Percentiles rank a stretch among this genome's conserved stretches.
Evolutionary conservation across 345 rosid genomes (phyloP).

Genomic region (Turnera subulata): DNA sequence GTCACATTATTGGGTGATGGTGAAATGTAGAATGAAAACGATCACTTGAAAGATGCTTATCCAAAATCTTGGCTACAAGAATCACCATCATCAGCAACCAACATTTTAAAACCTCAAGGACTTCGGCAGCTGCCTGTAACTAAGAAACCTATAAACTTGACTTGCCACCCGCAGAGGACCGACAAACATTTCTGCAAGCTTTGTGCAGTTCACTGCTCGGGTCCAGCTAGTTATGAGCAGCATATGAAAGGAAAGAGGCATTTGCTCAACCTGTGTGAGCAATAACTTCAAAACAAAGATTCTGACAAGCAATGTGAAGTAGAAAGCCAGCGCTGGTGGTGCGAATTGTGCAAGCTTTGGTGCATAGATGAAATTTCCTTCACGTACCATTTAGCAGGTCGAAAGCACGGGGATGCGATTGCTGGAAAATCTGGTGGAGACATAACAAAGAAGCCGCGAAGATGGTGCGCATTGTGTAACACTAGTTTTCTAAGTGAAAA

Average conservation of each 20-base stretch:
- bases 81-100: too few species aligned
- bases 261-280: conserved; percentile 11
- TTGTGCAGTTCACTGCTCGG: conserved; percentile 21
- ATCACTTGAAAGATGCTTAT: too few species aligned
- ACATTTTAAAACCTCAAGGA: too few species aligned
- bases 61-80: too few species aligned
- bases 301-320: not conserved
- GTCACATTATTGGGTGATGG: too few species aligned
- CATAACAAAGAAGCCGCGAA: too few species aligned
- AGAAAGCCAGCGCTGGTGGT: conserved; percentile 1
- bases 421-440: not conserved
- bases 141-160: too few species aligned
- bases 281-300: conserved; percentile 1
- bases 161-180: too few species aligned
- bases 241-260: conserved; percentile 25
- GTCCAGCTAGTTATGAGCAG: conserved; percentile 14
- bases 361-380: conserved; percentile 16
- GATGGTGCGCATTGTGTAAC: not conserved
- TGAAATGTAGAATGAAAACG: too few species aligned
- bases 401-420: conserved; percentile 13
- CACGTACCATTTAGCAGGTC: conserved; percentile 12
- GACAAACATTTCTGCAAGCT: conserved; percentile 8
- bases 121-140: too few species aligned
- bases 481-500: not conserved
- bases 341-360: conserved; percentile 19